These are phyloP conservation scores for Aurantiochytrium sp. DNA, from an alignment of 108 stramenopile species.

Conservation along the genomic window DNA sequence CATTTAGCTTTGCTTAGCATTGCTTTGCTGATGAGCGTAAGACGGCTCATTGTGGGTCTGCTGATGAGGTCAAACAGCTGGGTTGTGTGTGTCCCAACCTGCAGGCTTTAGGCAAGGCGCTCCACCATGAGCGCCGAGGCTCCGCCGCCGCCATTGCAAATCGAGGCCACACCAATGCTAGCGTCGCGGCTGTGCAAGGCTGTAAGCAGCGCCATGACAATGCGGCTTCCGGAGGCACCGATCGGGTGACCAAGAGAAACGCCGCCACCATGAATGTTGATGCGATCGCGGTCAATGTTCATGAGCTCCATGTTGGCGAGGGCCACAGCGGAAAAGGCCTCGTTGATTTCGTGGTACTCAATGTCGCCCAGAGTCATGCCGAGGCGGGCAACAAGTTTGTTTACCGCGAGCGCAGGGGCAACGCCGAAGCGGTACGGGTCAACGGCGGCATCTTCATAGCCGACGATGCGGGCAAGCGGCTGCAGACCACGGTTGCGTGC, in stretches of 20 bases:
- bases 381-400: constrained; percentile 68
- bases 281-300: constrained; percentile 60
- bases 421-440: constrained; percentile 84
- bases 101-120: constrained; percentile 50
- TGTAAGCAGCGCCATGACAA: constrained; percentile 72
- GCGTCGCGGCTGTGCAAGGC: constrained; percentile 77
- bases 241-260: constrained; percentile 92
- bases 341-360: constrained; percentile 93
- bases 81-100: neutral
- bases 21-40: no score
- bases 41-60: no score
- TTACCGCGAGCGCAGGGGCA: constrained; percentile 79
- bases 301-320: constrained; percentile 76
- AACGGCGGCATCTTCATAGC: constrained; percentile 76
- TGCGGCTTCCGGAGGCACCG: constrained; percentile 82
- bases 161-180: constrained; percentile 79
- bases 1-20: no score
- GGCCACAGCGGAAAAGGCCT: constrained; percentile 91
- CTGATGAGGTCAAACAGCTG: no score
- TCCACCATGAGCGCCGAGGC: constrained; percentile 90
- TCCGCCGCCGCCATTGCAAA: constrained; percentile 97
- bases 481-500: constrained; percentile 56
- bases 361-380: constrained; percentile 67
- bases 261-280: constrained; percentile 90
- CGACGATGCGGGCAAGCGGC: constrained; percentile 68